phyloP scores from a whole-genome alignment of 2,329 filamentous ascomycete species.

The Pyrenophora tritici-repentis region DNA sequence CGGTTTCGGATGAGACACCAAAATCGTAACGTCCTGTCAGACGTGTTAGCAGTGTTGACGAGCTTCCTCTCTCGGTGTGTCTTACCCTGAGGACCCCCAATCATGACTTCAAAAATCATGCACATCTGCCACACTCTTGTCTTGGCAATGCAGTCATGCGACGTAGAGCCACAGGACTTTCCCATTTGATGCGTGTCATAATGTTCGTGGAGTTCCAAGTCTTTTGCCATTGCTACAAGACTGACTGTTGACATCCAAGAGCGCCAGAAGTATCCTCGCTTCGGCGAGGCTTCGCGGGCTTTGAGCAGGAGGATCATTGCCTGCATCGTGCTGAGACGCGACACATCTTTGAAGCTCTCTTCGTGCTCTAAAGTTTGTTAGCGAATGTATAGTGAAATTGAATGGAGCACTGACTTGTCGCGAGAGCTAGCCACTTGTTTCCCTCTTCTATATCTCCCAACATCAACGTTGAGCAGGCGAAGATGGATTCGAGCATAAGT shows the following conservation, averaged over 20 bases:
- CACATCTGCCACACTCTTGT: constrained; percentile 89
- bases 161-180: constrained; percentile 68
- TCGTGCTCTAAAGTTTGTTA: constrained; percentile 69
- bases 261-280: constrained; percentile 92
- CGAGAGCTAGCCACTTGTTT: constrained; percentile 90
- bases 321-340: constrained; percentile 88
- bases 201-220: constrained; percentile 87
- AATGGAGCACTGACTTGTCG: constrained; percentile 69
- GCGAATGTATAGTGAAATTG: neutral
- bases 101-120: constrained; percentile 86
- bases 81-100: constrained; percentile 88
- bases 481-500: constrained; percentile 84
- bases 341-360: constrained; percentile 90
- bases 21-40: constrained; percentile 70
- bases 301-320: constrained; percentile 86
- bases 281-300: constrained; percentile 87
- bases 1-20: constrained; percentile 72
- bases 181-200: constrained; percentile 76
- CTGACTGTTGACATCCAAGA: constrained; percentile 97
- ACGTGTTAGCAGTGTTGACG: constrained; percentile 9
- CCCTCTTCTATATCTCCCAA: constrained; percentile 83
- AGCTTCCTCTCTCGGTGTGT: neutral
- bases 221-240: constrained; percentile 90
- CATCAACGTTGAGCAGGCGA: constrained; percentile 83
- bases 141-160: constrained; percentile 79